A percentile compares a stretch with the other conserved stretches of the same genome.
Conservation (phyloP, 345 rosid genomes). For the Populus deltoides region DNA sequence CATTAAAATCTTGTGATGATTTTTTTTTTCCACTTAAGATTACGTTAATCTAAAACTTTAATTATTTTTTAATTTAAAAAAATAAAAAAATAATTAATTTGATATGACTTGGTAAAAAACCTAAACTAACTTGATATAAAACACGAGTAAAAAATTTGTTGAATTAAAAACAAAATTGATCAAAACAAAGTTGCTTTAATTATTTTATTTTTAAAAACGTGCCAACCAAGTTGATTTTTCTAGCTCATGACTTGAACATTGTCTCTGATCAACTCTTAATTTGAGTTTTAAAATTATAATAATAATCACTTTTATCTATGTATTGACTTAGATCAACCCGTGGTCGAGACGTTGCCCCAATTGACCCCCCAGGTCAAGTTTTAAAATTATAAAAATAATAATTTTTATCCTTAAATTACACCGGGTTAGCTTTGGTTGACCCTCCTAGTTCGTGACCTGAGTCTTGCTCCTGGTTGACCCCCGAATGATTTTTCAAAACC, state of each 20-base stretch:
- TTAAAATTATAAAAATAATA: no score
- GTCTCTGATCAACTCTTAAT: accelerated
- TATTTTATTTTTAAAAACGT: no score
- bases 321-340: accelerated
- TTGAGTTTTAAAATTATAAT: no score
- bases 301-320: accelerated
- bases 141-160: accelerated
- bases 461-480: accelerated
- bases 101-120: accelerated
- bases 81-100: no score
- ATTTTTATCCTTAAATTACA: accelerated
- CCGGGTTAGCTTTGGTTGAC: accelerated
- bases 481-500: accelerated
- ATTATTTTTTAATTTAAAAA: no score
- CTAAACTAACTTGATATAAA: accelerated
- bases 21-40: no score
- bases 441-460: accelerated
- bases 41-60: no score
- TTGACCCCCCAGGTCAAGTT: accelerated
- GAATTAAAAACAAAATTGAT: no score
- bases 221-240: accelerated
- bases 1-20: no score
- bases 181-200: no score
- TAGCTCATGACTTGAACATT: accelerated
- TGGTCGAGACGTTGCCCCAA: accelerated